Evolutionary conservation across 805 yeast species (phyloP).

Genomic region (Teunomyces cretensis): DNA sequence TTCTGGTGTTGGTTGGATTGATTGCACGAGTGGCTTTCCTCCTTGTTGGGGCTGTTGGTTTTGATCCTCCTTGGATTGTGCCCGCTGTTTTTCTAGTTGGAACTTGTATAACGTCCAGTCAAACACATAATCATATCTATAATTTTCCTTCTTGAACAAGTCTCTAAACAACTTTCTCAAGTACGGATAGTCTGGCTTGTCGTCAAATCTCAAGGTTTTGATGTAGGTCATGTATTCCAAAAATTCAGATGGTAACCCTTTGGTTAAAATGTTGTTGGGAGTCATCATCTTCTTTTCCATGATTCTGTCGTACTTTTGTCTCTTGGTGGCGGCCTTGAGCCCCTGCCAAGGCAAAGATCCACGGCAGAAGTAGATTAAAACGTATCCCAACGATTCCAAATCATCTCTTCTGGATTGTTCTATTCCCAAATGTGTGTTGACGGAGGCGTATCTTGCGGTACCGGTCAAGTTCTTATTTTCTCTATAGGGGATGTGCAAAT

Average conservation of each 20-base stretch:
- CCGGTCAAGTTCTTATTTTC: constrained; percentile 97
- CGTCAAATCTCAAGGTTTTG: constrained; percentile 89
- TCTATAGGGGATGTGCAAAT: constrained; percentile 91
- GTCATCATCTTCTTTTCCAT: constrained; percentile 94
- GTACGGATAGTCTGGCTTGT: constrained; percentile 91
- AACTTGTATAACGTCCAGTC: constrained; percentile 94
- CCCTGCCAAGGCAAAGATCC: constrained; percentile 99
- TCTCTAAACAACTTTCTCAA: constrained; percentile 88
- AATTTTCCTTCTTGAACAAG: constrained; percentile 81
- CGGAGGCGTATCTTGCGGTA: constrained; percentile 93
- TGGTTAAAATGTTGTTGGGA: constrained; percentile 79
- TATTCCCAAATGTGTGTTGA: constrained; percentile 94
- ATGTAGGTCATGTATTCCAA: constrained; percentile 84
- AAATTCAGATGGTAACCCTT: constrained; percentile 91
- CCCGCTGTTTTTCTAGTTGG: constrained; percentile 57
- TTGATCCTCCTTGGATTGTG: constrained; percentile 35
- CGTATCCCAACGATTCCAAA: constrained; percentile 91
- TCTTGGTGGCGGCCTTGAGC: constrained; percentile 91
- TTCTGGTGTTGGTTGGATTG: constrained; percentile 1
- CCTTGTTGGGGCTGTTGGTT: constrained; percentile 18
- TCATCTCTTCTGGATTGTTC: constrained; percentile 98
- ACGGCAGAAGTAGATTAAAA: constrained; percentile 87
- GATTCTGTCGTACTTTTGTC: constrained; percentile 94
- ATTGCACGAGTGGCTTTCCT: constrained; percentile 9
- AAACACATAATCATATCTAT: constrained; percentile 88